Base-by-base conservation (phyloP, 2,329 filamentous ascomycete species). In the Aspergillus sp. region DNA sequence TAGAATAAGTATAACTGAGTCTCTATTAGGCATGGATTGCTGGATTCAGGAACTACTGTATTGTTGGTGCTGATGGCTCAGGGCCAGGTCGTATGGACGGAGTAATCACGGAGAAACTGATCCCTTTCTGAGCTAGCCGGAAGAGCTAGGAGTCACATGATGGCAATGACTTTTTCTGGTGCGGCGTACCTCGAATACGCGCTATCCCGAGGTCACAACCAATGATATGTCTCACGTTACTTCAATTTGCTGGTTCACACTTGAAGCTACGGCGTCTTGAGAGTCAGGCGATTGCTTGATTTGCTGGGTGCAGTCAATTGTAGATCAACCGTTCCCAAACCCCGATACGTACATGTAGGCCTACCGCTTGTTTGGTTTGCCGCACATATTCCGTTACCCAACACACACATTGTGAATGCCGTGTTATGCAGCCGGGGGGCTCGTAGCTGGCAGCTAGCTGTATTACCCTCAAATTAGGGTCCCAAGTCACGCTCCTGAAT, bases 401-500 rank as follows among this genome's bases (percentile, higher is more conserved):
- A 43, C n/a, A 5, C 41, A 12, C 32, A 36, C 32, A 32, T 12
- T 36, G 32, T 13, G 32, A 36, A 21, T 23, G 41, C 41, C 19
- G 41, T 45, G 41, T 25, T 32, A 53, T 53, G 17, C 19, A 38
- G 12, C 39, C 21, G 51, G 32, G 32, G 30, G 32, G 32, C 32
- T 36, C 32, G 32, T 36, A 28, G 59, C 58, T 57, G 39, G 55
- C 49, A 58, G 55, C 45, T 45, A 23, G 19, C 41, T 23, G 41
- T 23, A 45, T 23, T 21, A 45, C 41, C 51, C 41, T 45, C n/a
- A 56, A 32, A 57, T 55, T 53, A 25, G 54, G 53, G 47, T 28
- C 47, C 49, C 15, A 45, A 45, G 19, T 45, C 41, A 28, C 10
- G 23, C 45, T 60, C 63, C 63, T 61, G 55, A 63, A 57, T 49